Base-by-base conservation (phyloP, 495 filamentous ascomycete genomes). In the Tuber melanosporum region DNA sequence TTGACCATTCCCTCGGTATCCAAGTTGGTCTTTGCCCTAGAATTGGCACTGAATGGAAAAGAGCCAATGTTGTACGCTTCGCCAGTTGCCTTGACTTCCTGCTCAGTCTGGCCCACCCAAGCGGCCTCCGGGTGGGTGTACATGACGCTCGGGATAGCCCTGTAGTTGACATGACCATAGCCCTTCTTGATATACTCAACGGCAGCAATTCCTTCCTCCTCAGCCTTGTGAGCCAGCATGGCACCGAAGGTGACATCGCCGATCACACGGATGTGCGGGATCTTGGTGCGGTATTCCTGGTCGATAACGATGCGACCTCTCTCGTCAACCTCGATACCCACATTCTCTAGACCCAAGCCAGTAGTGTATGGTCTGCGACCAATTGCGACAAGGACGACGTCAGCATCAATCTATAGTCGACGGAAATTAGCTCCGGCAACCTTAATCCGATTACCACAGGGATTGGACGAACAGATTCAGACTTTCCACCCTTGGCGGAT, bases 161-260 rank as follows among this genome's bases (percentile, higher is more conserved):
- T 92, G 88, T 99, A 99, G 91, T 99, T 99, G 85, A 99, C 95
- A 86, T 99, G 95, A 49, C 95, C 95, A 86, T 95, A 92, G 78
- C 93, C 93, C 88, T 97, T 98, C 86, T 92, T 94, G 86, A 99
- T 94, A 89, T 93, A 98, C 86, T 99, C 95, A 66, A 98, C 88
- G 62, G 89, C 94, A 19, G 95, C 95, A 71, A 98, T 94, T 74
- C 88, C 95, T 87, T 99, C 95, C 87, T 99, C 95, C 87, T 99
- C 95, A 66, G 96, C 95, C 89, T 99, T 99, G 89, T 99, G 95
- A 72, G 95, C 95, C 82, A 99, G 91, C 95, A 99, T 99, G 82
- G 95, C 96, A 26, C 95, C 95, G 86, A 98, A 99, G 26, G 95
- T 99, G 85, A 90, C 92, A 86, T 99, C 95, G 83, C 95, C 95